phyloP scores from a whole-genome alignment of 2,329 filamentous ascomycete species.

The Pseudocercospora fuligena region DNA sequence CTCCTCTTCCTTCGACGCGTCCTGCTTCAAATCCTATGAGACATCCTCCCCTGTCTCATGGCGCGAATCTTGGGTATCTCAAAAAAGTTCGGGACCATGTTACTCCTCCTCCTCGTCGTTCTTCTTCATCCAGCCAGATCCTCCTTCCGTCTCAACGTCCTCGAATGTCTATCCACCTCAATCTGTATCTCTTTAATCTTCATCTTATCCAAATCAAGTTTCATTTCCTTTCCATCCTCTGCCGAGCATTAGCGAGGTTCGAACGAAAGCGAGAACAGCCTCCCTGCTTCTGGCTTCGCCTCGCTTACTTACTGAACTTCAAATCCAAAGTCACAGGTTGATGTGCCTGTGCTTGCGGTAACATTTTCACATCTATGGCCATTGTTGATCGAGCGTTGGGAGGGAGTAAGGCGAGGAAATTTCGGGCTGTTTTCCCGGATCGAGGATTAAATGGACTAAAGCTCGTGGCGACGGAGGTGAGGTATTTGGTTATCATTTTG shows the following conservation, averaged over 20 bases:
- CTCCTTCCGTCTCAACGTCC: conserved; percentile 78
- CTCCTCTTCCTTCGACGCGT: neutral
- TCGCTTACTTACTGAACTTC: conserved; percentile 74
- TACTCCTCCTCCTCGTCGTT: neutral
- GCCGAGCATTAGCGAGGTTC: conserved; percentile 15
- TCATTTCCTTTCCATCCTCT: conserved; percentile 94
- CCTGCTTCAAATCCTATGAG: neutral
- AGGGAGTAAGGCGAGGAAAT: conserved; percentile 86
- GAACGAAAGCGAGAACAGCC: no score
- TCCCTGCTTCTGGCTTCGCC: no score
- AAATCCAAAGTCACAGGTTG: conserved; percentile 72
- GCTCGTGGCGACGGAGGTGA: conserved; percentile 80
- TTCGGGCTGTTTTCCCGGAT: conserved; percentile 76
- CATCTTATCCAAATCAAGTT: conserved; percentile 77
- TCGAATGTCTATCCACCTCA: conserved; percentile 88
- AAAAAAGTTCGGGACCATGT: neutral
- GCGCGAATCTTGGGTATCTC: neutral
- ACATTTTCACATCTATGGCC: conserved; percentile 75
- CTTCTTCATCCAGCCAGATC: conserved; percentile 62
- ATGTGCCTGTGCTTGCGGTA: conserved; percentile 68
- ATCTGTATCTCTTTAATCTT: conserved; percentile 85
- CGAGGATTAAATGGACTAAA: conserved; percentile 90
- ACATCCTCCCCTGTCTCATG: neutral
- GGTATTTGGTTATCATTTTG: conserved; percentile 80
- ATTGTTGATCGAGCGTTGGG: conserved; percentile 76